Base-by-base conservation (phyloP, 2,329 filamentous ascomycete species). In the Waltergamsia citrina region DNA sequence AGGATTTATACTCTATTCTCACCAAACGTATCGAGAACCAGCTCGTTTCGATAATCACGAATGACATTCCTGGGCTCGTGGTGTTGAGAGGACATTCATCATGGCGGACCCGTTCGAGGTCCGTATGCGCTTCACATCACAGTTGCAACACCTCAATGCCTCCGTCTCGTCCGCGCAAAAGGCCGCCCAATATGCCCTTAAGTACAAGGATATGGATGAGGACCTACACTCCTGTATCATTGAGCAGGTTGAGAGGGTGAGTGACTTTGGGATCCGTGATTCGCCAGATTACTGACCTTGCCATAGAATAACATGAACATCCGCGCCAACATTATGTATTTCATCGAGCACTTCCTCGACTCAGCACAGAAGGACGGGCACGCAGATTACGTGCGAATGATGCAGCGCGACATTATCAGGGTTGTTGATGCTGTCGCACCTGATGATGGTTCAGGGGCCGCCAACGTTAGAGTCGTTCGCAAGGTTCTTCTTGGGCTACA, bases 311-410 rank as follows among this genome's bases (percentile, higher is more conserved):
- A 85, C 45, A 94, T 98, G 83, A 98, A 98, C 60, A 94, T 81
- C 33, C 74, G 90, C 40, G 93, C 92, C 38, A 98, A 98, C 55
- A 96, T 98, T 56, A 94, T 98, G 83, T 98, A 94, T 61, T 98
- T 98, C 59, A 82, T 98, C 51, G 90, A 96, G 52, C 83, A 90
- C 46, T 85, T 98, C 45, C 84, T 93, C 53, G 90, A 96, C 53
- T 71, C 86, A 60, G 84, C 86, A 16, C 71, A 76, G 41, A 82
- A 78, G 44, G 84, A 86, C 44, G 74, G 78, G 42, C 79, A 92
- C 46, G 62, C 73, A 34, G 80, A 85, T 41, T 98, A 94, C 52
- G 78, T 95, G 19, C 77, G 82, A 33, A 95, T 96, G 86, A 85
- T 98, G 62, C 85, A 94, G 59, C 72, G 88, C 30, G 92, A 98